Evolutionary conservation across 371 early-diverging fungal species (phyloP), one percentile per base, ranked within the genome.

Genomic region (Mucor sp.): DNA sequence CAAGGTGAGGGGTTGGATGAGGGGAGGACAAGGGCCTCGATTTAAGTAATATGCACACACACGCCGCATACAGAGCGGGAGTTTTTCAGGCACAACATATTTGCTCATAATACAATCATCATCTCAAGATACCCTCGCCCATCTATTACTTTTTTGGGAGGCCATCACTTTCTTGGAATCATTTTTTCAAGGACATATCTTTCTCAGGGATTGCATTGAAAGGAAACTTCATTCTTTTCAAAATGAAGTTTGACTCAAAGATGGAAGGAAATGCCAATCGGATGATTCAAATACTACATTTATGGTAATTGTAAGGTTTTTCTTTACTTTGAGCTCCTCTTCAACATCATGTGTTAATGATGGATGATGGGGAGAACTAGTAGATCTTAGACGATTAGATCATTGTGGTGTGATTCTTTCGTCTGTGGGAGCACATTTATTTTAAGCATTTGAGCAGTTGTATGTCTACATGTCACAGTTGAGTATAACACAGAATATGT

Each of bases 11-110:
- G 44, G 44, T 7, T 7, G 33, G 33, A 33, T 28, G 41, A 43
- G 21, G 21, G 60, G 44, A 44, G 44, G 58, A 14, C 60, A 60
- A 60, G 60, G 60, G 32, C 47, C 61, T 60, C 43, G 61, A 30
- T 15, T 27, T 6, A 15, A 30, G 17, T 23, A 28, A 25, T 11
- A 50, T 19, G 53, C 23, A 53, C 53, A 53, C 23, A 53, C 30
- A 30, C n/a, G n/a, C n/a, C n/a, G n/a, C 19, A 53, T 23, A n/a
- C 19, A 27, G 53, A 12, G 27, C 53, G 27, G 32, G 28, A 57
- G 32, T 32, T 53, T 23, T 27, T 53, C 53, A 53, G 53, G 53
- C 19, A 53, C 53, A 53, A 53, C 53, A 27, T 53, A 23, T 53
- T 53, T 53, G 23, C 28, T 28, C 44, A 44, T 44, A 44, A 44